phyloP scores from a whole-genome alignment of 192 early-diverging fungal species.

The Coemansia guatemalensis region DNA sequence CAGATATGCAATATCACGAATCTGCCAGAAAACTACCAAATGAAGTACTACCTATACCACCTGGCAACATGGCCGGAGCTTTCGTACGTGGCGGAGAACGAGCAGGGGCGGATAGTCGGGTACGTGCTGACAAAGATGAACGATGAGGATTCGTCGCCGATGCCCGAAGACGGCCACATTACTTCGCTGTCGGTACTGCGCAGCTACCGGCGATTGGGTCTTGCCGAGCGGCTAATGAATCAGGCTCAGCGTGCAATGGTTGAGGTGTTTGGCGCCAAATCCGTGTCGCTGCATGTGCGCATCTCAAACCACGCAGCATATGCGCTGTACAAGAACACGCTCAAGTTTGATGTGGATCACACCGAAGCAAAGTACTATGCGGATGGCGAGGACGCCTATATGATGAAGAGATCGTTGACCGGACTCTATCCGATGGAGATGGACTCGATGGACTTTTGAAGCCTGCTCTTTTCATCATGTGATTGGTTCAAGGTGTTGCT shows the following conservation, averaged over 20 bases:
- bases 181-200: slow-evolving; percentile 97
- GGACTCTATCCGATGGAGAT: slow-evolving; percentile 25
- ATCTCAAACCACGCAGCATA: slow-evolving; percentile 94
- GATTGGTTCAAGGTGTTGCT: background rate
- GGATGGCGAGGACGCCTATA: slow-evolving; percentile 92
- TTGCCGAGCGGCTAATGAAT: slow-evolving; percentile 97
- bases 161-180: slow-evolving; percentile 90
- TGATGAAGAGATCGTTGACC: slow-evolving; percentile 57
- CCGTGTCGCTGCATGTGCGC: slow-evolving; percentile 92
- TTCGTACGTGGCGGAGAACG: slow-evolving; percentile 92
- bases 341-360: slow-evolving; percentile 83
- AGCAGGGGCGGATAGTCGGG: slow-evolving; percentile 89
- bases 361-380: slow-evolving; percentile 98
- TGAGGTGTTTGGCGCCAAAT: slow-evolving; percentile 82
- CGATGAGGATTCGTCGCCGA: slow-evolving; percentile 77
- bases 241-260: slow-evolving; percentile 86
- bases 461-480: background rate
- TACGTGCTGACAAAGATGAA: slow-evolving; percentile 97
- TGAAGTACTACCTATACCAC: slow-evolving; percentile 97
- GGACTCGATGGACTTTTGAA: slow-evolving; percentile 43
- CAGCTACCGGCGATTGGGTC: slow-evolving; percentile 89
- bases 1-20: slow-evolving; percentile 97
- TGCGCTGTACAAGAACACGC: slow-evolving; percentile 86
- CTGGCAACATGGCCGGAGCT: slow-evolving; percentile 86
- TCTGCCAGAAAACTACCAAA: slow-evolving; percentile 98